A percentile compares a stretch with the other conserved stretches of the same genome.
phyloP scores from a whole-genome alignment of 441 rosid species.

The Mallotus repandus region DNA sequence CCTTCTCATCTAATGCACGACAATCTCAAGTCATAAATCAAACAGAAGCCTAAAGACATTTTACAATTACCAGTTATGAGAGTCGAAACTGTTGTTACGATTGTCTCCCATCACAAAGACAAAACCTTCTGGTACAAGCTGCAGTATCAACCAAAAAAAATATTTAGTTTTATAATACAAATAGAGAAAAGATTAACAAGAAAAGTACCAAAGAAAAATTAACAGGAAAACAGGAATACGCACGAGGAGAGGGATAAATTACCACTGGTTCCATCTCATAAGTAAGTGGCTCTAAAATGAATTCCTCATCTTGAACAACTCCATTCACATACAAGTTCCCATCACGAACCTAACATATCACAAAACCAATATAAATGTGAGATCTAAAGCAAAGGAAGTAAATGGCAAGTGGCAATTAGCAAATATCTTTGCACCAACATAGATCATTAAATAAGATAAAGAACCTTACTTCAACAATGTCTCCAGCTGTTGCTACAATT shows the following conservation, averaged over 20 bases:
- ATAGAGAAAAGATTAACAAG: neutral
- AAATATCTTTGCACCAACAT: conserved; percentile 13
- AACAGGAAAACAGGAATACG: neutral
- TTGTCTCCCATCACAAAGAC: conserved; percentile 98
- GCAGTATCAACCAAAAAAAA: conserved; percentile 20
- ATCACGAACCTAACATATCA: conserved; percentile 51
- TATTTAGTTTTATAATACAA: neutral
- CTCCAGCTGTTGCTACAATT: conserved; percentile 88
- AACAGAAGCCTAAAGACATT: neutral
- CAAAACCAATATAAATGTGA: neutral
- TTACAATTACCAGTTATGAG: conserved; percentile 73
- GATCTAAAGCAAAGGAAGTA: too few relatives aligned
- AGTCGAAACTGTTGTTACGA: conserved; percentile 93
- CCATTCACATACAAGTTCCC: conserved; percentile 88
- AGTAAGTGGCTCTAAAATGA: conserved; percentile 72
- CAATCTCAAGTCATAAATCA: neutral
- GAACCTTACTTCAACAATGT: conserved; percentile 66
- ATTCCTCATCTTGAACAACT: conserved; percentile 61
- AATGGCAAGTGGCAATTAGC: neutral
- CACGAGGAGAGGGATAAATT: conserved; percentile 23
- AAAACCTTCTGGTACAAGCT: conserved; percentile 81
- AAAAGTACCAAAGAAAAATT: neutral
- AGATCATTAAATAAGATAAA: conserved; percentile 24
- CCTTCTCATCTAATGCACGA: conserved; percentile 9
- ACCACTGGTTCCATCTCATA: conserved; percentile 89